Percentiles rank a stretch among this genome's conserved stretches.
Conservation (phyloP, 129 eudicot species). For the Chrysanthemum lavandulifolium region DNA sequence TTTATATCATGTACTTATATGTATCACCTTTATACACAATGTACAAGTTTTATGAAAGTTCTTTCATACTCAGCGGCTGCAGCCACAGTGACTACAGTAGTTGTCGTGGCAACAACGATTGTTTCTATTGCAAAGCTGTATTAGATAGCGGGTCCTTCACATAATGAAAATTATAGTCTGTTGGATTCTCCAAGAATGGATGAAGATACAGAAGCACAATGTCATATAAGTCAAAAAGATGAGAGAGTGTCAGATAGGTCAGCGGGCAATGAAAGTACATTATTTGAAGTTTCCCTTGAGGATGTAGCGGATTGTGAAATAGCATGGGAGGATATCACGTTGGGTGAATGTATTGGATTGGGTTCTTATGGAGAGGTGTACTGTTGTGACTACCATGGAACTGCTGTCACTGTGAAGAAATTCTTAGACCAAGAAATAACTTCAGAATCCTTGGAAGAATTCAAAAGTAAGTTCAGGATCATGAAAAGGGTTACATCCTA, state of each 20-base stretch:
- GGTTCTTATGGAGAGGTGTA: constrained; percentile 98
- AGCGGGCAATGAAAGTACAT: constrained; percentile 29
- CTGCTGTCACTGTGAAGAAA: constrained; percentile 94
- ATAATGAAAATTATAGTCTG: neutral
- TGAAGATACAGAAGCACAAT: constrained; percentile 28
- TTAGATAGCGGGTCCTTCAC: neutral
- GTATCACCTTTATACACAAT: too few species aligned
- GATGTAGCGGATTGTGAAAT: constrained; percentile 15
- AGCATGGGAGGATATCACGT: constrained; percentile 18
- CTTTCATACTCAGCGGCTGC: too few species aligned
- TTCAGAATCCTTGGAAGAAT: constrained; percentile 82
- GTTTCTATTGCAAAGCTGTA: constrained; percentile 13
- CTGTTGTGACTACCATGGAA: constrained; percentile 98
- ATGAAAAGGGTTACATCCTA: constrained; percentile 95
- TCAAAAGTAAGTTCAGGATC: constrained; percentile 90
- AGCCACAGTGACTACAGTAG: constrained; percentile 11
- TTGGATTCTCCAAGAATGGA: constrained; percentile 29
- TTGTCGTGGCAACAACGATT: constrained; percentile 11
- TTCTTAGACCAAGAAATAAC: constrained; percentile 83
- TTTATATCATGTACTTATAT: too few species aligned
- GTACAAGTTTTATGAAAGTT: too few species aligned
- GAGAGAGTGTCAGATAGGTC: constrained; percentile 82
- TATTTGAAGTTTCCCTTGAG: constrained; percentile 10
- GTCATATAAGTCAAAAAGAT: constrained; percentile 38
- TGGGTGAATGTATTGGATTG: constrained; percentile 19